Conservation (phyloP, 1,139 yeast species). For the Candida sp. region DNA sequence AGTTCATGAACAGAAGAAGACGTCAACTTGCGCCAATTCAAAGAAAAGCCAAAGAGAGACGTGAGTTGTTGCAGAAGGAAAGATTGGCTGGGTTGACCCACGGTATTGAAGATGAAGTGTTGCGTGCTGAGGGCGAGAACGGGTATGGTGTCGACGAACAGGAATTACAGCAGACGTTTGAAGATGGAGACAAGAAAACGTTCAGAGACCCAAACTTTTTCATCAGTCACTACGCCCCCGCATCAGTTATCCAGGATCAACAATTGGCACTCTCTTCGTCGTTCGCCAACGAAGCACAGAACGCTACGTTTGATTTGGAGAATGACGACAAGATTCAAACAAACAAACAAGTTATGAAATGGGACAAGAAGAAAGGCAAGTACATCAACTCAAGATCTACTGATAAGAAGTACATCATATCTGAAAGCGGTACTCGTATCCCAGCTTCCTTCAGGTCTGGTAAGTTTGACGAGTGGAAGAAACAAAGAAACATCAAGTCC, state of each 20-base stretch:
- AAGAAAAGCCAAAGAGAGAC: slow-evolving; percentile 72
- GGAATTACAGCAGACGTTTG: slow-evolving; percentile 56
- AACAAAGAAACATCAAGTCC: slow-evolving; percentile 62
- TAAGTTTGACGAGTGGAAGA: slow-evolving; percentile 89
- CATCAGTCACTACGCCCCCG: slow-evolving; percentile 91
- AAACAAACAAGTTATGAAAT: slow-evolving; percentile 75
- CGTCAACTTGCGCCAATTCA: slow-evolving; percentile 89
- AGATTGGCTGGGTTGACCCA: slow-evolving; percentile 78
- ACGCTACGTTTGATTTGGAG: slow-evolving; percentile 84
- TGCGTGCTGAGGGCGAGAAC: slow-evolving; percentile 56
- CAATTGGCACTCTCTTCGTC: slow-evolving; percentile 67
- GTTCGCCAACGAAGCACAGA: slow-evolving; percentile 83
- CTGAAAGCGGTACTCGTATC: slow-evolving; percentile 92
- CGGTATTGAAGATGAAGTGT: slow-evolving; percentile 71
- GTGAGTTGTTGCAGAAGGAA: slow-evolving; percentile 73
- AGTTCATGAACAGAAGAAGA: slow-evolving; percentile 86
- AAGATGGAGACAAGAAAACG: slow-evolving; percentile 57
- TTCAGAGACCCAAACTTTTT: slow-evolving; percentile 85
- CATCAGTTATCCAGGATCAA: slow-evolving; percentile 79
- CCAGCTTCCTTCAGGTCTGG: slow-evolving; percentile 96
- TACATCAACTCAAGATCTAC: slow-evolving; percentile 83
- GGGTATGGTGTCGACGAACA: slow-evolving; percentile 58
- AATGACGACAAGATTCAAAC: slow-evolving; percentile 75
- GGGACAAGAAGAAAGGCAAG: slow-evolving; percentile 96
- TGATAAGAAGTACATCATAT: slow-evolving; percentile 86